phyloP scores from a whole-genome alignment of 2,329 filamentous ascomycete genomes.

The Penicillium sp. region DNA sequence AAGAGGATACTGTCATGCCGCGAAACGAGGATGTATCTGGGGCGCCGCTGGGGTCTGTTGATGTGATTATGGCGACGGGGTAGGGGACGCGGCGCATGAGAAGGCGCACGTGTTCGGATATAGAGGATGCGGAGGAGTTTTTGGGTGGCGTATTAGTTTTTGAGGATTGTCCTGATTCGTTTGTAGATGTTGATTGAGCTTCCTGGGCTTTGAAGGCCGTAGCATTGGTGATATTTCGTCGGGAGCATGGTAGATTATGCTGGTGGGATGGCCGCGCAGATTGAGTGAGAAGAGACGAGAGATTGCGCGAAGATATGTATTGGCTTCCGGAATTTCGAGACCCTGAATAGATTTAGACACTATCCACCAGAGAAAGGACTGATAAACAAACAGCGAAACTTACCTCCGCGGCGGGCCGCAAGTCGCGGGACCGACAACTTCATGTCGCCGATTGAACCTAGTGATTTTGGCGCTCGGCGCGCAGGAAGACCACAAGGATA shows the following conservation, averaged over 20 bases:
- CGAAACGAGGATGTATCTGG: constrained; percentile 34
- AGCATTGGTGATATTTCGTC: constrained; percentile 21
- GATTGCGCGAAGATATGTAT: background rate
- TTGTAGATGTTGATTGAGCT: background rate
- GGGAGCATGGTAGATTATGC: constrained; percentile 9
- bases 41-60: constrained; percentile 37
- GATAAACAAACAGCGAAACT: background rate
- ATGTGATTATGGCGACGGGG: constrained; percentile 59
- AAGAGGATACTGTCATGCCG: constrained; percentile 63
- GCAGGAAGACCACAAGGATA: constrained; percentile 10
- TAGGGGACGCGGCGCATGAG: constrained; percentile 58
- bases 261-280: constrained; percentile 2
- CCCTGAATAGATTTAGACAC: background rate
- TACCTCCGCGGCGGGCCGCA: constrained; percentile 26
- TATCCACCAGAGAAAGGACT: constrained; percentile 4
- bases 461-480: constrained; percentile 7
- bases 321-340: background rate
- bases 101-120: constrained; percentile 42
- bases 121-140: constrained; percentile 9
- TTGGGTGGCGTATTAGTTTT: background rate
- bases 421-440: constrained; percentile 29
- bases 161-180: background rate
- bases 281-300: background rate
- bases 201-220: constrained; percentile 1
- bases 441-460: constrained; percentile 27